phyloP scores from a whole-genome alignment of 768 basidiomycete species.

The Phanerodontia chrysosporium region DNA sequence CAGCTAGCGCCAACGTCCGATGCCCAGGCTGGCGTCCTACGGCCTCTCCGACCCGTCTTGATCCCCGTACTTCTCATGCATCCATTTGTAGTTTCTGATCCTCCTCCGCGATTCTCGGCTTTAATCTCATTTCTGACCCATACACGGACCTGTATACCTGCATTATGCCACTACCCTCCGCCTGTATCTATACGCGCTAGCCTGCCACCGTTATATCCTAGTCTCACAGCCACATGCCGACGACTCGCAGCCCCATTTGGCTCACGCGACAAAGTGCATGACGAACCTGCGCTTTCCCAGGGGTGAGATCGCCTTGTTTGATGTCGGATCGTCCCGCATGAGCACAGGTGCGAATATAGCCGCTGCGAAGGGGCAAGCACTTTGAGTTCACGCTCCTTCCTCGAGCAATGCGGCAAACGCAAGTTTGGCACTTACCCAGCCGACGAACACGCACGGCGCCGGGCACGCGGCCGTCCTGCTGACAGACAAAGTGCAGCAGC shows the following conservation, averaged over 20 bases:
- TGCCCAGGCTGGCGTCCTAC: neutral
- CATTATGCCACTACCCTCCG: neutral
- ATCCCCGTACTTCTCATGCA: neutral
- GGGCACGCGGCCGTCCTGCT: slow-evolving; percentile 27
- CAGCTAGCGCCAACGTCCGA: neutral
- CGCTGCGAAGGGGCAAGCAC: slow-evolving; percentile 37
- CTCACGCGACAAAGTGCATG: slow-evolving; percentile 33
- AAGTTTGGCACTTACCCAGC: slow-evolving; percentile 19
- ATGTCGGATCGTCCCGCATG: slow-evolving; percentile 47
- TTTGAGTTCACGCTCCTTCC: too few relatives aligned
- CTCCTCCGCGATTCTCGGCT: neutral
- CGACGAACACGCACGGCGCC: slow-evolving; percentile 23
- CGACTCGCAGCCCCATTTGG: neutral
- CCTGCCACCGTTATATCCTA: neutral
- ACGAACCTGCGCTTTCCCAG: slow-evolving; percentile 42
- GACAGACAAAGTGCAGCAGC: slow-evolving; percentile 61
- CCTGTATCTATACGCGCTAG: slow-evolving; percentile 2
- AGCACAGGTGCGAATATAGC: slow-evolving; percentile 59
- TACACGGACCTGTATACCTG: neutral
- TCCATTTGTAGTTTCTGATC: neutral
- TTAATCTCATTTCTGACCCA: neutral
- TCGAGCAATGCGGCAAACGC: neutral
- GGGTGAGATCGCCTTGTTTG: slow-evolving; percentile 31
- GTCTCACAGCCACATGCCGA: neutral
- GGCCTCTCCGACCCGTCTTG: neutral